Evolutionary conservation across 257 asterid genomes (phyloP).

Genomic region (Penstemon newberryi): DNA sequence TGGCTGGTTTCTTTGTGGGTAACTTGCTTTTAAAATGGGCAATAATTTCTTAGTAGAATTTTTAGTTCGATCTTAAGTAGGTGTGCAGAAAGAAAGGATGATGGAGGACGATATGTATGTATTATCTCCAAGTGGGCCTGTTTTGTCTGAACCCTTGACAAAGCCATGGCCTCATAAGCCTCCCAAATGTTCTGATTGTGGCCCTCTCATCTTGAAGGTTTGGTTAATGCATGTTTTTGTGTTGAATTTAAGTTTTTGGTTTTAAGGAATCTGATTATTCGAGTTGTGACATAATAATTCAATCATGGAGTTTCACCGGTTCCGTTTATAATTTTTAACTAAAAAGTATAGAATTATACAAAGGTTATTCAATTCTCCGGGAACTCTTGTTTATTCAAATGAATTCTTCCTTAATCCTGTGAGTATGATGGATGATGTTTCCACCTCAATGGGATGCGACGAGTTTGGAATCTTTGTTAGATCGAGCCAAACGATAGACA

Average conservation of each 20-base stretch:
- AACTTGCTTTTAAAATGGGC: background rate
- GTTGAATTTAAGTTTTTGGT: background rate
- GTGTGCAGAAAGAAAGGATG: constrained; percentile 99
- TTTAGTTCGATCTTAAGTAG: constrained; percentile 37
- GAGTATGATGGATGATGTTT: background rate
- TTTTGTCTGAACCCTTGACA: constrained; percentile 68
- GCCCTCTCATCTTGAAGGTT: constrained; percentile 93
- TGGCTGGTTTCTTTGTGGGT: constrained; percentile 10
- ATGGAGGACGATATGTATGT: constrained; percentile 90
- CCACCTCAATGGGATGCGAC: background rate
- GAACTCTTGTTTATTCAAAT: background rate
- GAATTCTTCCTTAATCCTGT: background rate
- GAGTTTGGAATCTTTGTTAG: background rate
- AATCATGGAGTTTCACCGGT: too few species aligned
- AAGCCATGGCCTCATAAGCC: constrained; percentile 92
- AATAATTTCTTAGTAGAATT: too few species aligned
- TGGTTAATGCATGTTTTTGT: background rate
- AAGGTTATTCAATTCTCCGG: background rate
- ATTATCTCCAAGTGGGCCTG: constrained; percentile 70
- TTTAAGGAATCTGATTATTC: background rate
- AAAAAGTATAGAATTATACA: too few species aligned
- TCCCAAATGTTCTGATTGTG: constrained; percentile 97
- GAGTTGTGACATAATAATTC: background rate
- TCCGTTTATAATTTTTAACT: too few species aligned
- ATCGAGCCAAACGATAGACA: background rate